Conservation (phyloP, 805 yeast species). For the Torulaspora gathmanii region DNA sequence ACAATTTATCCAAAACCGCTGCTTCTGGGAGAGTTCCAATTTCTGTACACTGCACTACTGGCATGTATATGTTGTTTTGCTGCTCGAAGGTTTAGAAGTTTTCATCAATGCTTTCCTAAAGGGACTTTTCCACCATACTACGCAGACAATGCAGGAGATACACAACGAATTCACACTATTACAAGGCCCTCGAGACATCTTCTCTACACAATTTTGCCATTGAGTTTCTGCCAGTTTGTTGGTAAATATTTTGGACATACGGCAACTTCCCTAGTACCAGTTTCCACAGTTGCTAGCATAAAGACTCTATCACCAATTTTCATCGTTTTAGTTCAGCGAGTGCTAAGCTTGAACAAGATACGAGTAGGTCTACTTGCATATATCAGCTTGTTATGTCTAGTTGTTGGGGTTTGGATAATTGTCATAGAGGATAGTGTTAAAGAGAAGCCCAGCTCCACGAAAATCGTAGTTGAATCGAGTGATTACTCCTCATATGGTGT, state of each 20-base stretch:
- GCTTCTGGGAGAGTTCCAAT: constrained; percentile 62
- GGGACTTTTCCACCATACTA: constrained; percentile 49
- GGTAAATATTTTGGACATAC: constrained; percentile 60
- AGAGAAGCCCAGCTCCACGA: constrained; percentile 1
- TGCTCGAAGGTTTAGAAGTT: constrained; percentile 32
- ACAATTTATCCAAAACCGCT: constrained; percentile 55
- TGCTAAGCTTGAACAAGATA: constrained; percentile 27
- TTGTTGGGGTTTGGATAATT: constrained; percentile 33
- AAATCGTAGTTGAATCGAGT: background rate
- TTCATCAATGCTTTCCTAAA: constrained; percentile 43
- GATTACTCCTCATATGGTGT: constrained; percentile 46
- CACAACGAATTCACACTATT: constrained; percentile 14
- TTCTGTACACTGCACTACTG: constrained; percentile 45
- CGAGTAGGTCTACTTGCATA: constrained; percentile 12
- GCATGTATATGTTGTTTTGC: constrained; percentile 39
- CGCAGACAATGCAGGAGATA: constrained; percentile 24
- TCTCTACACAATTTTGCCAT: constrained; percentile 50
- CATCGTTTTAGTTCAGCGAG: constrained; percentile 52
- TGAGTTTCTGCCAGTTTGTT: constrained; percentile 60
- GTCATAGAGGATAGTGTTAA: constrained; percentile 22
- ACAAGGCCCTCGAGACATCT: constrained; percentile 39
- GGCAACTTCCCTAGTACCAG: constrained; percentile 61
- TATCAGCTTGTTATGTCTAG: constrained; percentile 26
- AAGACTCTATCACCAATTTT: constrained; percentile 62
- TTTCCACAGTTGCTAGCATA: constrained; percentile 67